phyloP scores from a whole-genome alignment of 441 rosid species.

The Adansonia grandidieri region DNA sequence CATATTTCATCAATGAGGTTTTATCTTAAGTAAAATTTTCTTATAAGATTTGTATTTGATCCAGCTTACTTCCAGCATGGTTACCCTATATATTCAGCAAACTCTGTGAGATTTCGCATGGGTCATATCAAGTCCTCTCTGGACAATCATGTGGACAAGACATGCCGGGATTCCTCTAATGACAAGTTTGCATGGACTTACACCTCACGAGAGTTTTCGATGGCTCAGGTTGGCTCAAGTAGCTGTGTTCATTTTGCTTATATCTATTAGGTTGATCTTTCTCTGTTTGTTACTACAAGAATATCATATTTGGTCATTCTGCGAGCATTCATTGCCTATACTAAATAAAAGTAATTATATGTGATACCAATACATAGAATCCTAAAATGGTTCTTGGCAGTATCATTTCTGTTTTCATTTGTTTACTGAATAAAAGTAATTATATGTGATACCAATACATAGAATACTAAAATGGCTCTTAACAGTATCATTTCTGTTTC shows the following conservation, averaged over 20 bases:
- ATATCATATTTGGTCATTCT: not conserved
- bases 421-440: not conserved
- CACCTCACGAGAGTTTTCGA: conserved; percentile 79
- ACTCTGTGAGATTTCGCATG: conserved; percentile 69
- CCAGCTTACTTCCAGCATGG: conserved; percentile 79
- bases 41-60: conserved; percentile 25
- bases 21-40: conserved; percentile 17
- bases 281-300: not conserved
- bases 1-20: not conserved
- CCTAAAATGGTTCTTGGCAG: not conserved
- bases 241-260: not conserved
- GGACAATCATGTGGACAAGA: conserved; percentile 35
- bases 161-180: conserved; percentile 36
- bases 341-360: not conserved
- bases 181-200: conserved; percentile 73
- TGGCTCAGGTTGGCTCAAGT: conserved; percentile 69
- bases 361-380: not conserved
- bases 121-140: conserved; percentile 53
- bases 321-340: not conserved
- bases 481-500: not conserved
- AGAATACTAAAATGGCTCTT: not conserved
- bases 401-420: not conserved
- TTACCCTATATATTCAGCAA: conserved; percentile 79
- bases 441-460: not conserved
- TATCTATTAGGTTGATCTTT: not conserved